Conservation (phyloP, 108 stramenopile species). For the Fragilariopsis cylindrus region DNA sequence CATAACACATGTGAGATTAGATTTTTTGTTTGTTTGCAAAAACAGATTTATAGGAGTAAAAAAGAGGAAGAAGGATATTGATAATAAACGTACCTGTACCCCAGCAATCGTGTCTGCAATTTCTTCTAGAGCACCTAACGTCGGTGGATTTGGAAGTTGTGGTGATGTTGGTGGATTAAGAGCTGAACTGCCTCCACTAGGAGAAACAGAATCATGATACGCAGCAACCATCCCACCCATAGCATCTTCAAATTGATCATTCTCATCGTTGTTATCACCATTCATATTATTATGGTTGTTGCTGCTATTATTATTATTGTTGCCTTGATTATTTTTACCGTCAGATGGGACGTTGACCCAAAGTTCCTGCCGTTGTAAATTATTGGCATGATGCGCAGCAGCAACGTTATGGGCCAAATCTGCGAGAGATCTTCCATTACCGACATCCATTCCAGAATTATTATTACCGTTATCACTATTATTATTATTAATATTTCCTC, state of each 20-base stretch:
- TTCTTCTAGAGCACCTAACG: slow-evolving; percentile 60
- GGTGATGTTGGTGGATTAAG: slow-evolving; percentile 18
- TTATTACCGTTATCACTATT: not conserved
- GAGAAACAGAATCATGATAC: slow-evolving; percentile 17
- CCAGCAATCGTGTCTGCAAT: slow-evolving; percentile 69
- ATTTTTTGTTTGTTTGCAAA: not conserved
- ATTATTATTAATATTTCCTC: not conserved
- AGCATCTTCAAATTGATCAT: slow-evolving; percentile 28
- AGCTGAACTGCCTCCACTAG: not conserved
- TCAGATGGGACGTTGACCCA: slow-evolving; percentile 36
- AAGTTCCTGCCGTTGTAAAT: slow-evolving; percentile 44
- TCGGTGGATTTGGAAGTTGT: slow-evolving; percentile 76
- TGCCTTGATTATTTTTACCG: not conserved
- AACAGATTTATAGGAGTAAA: not conserved
- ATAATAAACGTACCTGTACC: slow-evolving; percentile 35
- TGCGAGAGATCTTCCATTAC: slow-evolving; percentile 15
- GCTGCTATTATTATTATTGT: slow-evolving; percentile 3
- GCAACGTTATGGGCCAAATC: slow-evolving; percentile 49
- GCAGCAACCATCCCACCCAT: slow-evolving; percentile 27
- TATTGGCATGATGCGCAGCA: slow-evolving; percentile 49
- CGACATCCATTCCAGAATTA: not conserved
- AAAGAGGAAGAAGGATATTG: not conserved
- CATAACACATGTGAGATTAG: not conserved
- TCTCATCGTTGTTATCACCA: not conserved
- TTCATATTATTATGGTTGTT: slow-evolving; percentile 8